Conservation (phyloP, 1,284 basidiomycete genomes). For the Tremellales sp. region DNA sequence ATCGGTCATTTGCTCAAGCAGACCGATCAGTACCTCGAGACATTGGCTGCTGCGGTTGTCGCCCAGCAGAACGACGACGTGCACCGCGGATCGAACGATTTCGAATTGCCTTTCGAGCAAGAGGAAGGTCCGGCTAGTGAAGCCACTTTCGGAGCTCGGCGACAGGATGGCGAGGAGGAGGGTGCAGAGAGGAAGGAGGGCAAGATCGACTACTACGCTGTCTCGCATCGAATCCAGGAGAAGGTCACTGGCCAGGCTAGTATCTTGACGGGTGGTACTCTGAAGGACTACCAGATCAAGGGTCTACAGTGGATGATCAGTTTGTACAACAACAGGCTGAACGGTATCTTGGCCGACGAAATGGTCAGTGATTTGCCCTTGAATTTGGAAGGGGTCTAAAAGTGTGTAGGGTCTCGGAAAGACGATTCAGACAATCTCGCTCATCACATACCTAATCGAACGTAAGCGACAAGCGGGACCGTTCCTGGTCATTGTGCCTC, state of each 20-base stretch:
- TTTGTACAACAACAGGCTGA: slow-evolving; percentile 84
- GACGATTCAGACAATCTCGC: slow-evolving; percentile 92
- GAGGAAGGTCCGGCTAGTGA: slow-evolving; percentile 77
- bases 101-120: slow-evolving; percentile 51
- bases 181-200: slow-evolving; percentile 54
- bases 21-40: slow-evolving; percentile 93
- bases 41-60: slow-evolving; percentile 87
- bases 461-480: slow-evolving; percentile 86
- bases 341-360: slow-evolving; percentile 90
- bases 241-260: slow-evolving; percentile 76
- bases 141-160: slow-evolving; percentile 82
- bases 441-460: slow-evolving; percentile 95
- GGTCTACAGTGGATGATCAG: slow-evolving; percentile 97
- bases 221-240: slow-evolving; percentile 91
- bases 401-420: slow-evolving; percentile 83
- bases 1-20: slow-evolving; percentile 94
- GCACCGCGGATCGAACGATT: slow-evolving; percentile 29
- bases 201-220: slow-evolving; percentile 95
- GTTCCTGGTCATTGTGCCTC: slow-evolving; percentile 94
- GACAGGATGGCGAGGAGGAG: slow-evolving; percentile 61
- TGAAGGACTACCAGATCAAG: slow-evolving; percentile 92
- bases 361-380: slow-evolving; percentile 77
- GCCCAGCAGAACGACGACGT: slow-evolving; percentile 83
- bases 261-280: slow-evolving; percentile 74
- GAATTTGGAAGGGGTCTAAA: no score